These are phyloP conservation scores for Blastocystis sp. DNA, from an alignment of 352 stramenopile genomes.

Conservation along the genomic window DNA sequence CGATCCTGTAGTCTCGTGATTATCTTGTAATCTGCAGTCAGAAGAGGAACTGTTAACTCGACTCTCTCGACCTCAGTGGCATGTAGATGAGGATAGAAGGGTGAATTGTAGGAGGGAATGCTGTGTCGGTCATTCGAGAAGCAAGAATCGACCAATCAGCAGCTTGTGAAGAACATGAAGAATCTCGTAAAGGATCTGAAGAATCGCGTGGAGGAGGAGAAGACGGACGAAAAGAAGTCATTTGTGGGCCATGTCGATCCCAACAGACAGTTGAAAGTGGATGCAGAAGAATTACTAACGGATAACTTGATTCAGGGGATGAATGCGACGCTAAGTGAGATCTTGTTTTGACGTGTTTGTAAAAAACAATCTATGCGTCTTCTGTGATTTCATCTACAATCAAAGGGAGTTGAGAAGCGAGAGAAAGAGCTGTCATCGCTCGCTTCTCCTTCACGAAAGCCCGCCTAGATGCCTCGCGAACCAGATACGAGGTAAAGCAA, in stretches of 20 bases:
- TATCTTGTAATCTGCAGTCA: not conserved
- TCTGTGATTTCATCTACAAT: not conserved
- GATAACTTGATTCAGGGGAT: slow-evolving; percentile 33
- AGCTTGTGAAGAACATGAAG: slow-evolving; percentile 12
- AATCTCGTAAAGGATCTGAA: not conserved
- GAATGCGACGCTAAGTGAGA: slow-evolving; percentile 50
- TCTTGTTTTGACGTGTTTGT: slow-evolving; percentile 40
- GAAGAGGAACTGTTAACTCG: slow-evolving; percentile 32
- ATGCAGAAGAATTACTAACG: slow-evolving; percentile 33
- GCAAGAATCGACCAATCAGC: not conserved
- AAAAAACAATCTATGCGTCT: not conserved
- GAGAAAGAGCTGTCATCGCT: slow-evolving; percentile 9
- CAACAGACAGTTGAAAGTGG: slow-evolving; percentile 20
- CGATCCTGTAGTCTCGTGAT: not conserved
- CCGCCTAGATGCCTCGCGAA: not conserved
- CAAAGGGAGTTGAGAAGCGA: not conserved
- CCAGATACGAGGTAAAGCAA: not conserved
- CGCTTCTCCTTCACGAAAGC: not conserved
- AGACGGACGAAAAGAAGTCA: not conserved
- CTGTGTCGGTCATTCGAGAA: slow-evolving; percentile 5
- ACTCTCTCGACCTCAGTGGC: slow-evolving; percentile 29
- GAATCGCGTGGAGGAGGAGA: slow-evolving; percentile 43
- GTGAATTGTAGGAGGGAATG: slow-evolving; percentile 27
- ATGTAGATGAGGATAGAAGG: not conserved
- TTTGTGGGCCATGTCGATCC: slow-evolving; percentile 25